phyloP scores from a whole-genome alignment of 106 monocot genomes.

The Alisma plantagoaquatica region DNA sequence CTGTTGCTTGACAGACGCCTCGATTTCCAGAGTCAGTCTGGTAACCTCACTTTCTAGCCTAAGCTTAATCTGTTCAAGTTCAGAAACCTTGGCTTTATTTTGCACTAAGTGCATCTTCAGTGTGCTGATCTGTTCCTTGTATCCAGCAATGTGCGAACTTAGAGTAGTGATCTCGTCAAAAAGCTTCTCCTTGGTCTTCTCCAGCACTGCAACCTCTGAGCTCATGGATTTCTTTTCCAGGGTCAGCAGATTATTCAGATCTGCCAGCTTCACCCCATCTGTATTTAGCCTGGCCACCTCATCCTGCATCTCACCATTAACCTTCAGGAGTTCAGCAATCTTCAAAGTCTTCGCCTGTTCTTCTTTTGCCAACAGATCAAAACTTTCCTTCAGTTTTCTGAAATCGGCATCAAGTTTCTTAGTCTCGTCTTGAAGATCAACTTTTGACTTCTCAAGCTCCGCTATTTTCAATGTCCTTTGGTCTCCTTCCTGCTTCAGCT shows the following conservation, averaged over 20 bases:
- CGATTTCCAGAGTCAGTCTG: too few relatives aligned
- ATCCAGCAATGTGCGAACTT: too few relatives aligned
- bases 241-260: slow-evolving; percentile 1
- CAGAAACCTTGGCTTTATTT: too few relatives aligned
- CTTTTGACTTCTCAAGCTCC: neutral
- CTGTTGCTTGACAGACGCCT: neutral
- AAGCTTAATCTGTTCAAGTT: too few relatives aligned
- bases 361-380: neutral
- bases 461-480: neutral
- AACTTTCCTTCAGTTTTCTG: neutral
- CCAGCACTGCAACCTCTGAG: neutral
- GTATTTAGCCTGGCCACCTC: neutral
- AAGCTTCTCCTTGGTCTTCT: neutral
- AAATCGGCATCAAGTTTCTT: neutral
- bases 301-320: neutral
- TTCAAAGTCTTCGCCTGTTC: neutral
- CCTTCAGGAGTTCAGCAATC: slow-evolving; percentile 1
- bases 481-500: neutral
- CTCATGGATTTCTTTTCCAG: neutral
- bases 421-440: slow-evolving; percentile 1
- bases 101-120: too few relatives aligned
- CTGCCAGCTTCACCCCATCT: neutral
- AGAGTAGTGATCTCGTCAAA: slow-evolving; percentile 4
- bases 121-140: too few relatives aligned
- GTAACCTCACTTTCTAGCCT: too few relatives aligned